A percentile compares a stretch with the other conserved stretches of the same genome.
Conservation (phyloP, 192 early-diverging fungal species). For the Linnemannia zychae region DNA sequence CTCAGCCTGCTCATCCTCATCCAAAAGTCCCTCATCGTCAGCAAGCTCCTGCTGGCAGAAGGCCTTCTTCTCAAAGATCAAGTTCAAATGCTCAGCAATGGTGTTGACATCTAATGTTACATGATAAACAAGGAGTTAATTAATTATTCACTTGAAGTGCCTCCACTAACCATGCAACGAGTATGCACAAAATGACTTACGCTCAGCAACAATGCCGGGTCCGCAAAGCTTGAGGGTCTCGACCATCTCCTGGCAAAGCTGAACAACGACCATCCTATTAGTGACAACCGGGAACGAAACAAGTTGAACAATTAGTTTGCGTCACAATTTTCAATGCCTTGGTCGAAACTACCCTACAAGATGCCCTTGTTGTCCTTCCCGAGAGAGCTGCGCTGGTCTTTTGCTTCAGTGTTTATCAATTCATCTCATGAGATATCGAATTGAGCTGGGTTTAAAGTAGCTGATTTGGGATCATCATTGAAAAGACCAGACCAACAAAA, state of each 20-base stretch:
- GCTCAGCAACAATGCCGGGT: conserved; percentile 73
- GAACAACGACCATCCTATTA: conserved; percentile 79
- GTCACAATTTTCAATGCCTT: not conserved
- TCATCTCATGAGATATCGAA: conserved; percentile 48
- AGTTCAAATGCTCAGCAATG: conserved; percentile 57
- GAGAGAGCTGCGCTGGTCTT: conserved; percentile 58
- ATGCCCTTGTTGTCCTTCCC: not conserved
- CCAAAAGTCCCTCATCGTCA: conserved; percentile 73
- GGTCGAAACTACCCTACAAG: not conserved
- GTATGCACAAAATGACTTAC: conserved; percentile 25
- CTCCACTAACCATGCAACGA: not conserved
- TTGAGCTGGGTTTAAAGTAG: conserved; percentile 60
- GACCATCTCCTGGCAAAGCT: conserved; percentile 81
- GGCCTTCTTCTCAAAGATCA: conserved; percentile 82
- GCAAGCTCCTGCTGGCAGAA: conserved; percentile 80
- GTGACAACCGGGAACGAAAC: not conserved
- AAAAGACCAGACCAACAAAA: not conserved
- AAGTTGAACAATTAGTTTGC: not conserved
- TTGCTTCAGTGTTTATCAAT: conserved; percentile 49
- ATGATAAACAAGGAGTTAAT: not conserved
- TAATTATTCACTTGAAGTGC: not conserved
- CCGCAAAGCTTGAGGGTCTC: conserved; percentile 82
- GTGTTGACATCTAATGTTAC: conserved; percentile 31
- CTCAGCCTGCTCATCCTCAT: conserved; percentile 90
- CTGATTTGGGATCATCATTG: conserved; percentile 50